A percentile compares a stretch with the other conserved stretches of the same genome.
Evolutionary conservation across 768 basidiomycete genomes (phyloP).

Genomic region (Kwoniella sp.): DNA sequence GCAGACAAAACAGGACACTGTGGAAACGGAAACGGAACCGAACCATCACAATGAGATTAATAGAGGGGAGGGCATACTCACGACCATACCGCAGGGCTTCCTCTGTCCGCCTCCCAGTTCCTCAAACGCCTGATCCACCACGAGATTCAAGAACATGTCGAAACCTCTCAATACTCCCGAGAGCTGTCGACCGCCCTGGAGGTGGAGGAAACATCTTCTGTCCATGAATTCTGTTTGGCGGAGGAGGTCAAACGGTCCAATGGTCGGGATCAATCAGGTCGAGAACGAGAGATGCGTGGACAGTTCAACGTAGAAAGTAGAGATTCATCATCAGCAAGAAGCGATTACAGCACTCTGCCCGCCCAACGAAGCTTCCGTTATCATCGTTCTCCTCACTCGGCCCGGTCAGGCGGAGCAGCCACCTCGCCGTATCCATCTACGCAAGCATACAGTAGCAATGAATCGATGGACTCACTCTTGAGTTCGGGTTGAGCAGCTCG

Average conservation of each 20-base stretch:
- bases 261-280: too few species aligned
- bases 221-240: conserved; percentile 99
- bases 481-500: conserved; percentile 90
- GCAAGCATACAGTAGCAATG: too few species aligned
- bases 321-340: background rate
- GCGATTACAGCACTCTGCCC: too few species aligned
- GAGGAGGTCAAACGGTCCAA: background rate
- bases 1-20: conserved; percentile 13
- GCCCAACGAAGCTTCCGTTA: too few species aligned
- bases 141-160: conserved; percentile 97
- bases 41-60: background rate
- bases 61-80: conserved; percentile 59
- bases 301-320: background rate
- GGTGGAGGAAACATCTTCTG: conserved; percentile 89
- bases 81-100: conserved; percentile 87
- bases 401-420: too few species aligned
- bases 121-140: conserved; percentile 92
- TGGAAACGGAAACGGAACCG: background rate
- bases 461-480: conserved; percentile 86
- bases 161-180: conserved; percentile 93
- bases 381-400: too few species aligned
- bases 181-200: conserved; percentile 88
- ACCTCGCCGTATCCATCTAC: too few species aligned
- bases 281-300: background rate
- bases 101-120: conserved; percentile 88